Conservation (phyloP, 805 yeast species). For the Saccharomyces jurei region DNA sequence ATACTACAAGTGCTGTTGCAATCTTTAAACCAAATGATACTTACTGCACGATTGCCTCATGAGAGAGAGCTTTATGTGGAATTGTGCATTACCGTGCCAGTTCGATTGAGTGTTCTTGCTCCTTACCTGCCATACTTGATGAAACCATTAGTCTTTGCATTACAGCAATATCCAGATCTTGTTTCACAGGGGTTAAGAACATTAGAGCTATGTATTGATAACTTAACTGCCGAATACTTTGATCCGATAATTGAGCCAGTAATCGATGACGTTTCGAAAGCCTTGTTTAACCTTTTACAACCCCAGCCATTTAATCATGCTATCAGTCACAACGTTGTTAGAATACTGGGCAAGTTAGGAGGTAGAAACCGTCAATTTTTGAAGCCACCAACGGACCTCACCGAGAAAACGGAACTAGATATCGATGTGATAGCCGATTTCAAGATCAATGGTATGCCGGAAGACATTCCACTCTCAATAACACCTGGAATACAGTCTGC, state of each 20-base stretch:
- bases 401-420: slow-evolving; percentile 44
- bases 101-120: slow-evolving; percentile 82
- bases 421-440: slow-evolving; percentile 66
- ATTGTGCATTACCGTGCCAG: slow-evolving; percentile 91
- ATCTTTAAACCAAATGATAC: slow-evolving; percentile 72
- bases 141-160: slow-evolving; percentile 84
- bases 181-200: slow-evolving; percentile 93
- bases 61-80: slow-evolving; percentile 94
- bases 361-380: slow-evolving; percentile 88
- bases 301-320: slow-evolving; percentile 94
- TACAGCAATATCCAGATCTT: slow-evolving; percentile 83
- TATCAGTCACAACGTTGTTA: slow-evolving; percentile 87
- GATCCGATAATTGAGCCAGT: slow-evolving; percentile 97
- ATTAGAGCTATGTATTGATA: slow-evolving; percentile 90
- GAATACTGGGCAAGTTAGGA: slow-evolving; percentile 91
- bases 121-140: slow-evolving; percentile 85
- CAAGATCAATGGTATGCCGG: slow-evolving; percentile 58
- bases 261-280: slow-evolving; percentile 86
- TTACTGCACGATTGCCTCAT: slow-evolving; percentile 76
- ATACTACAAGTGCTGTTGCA: slow-evolving; percentile 79
- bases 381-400: slow-evolving; percentile 63
- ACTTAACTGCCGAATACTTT: slow-evolving; percentile 89
- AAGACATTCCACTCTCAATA: slow-evolving; percentile 60
- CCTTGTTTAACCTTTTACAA: slow-evolving; percentile 80
- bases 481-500: slow-evolving; percentile 83